Evolutionary conservation across 306 rosid species (phyloP).

Genomic region (Delonix regia): DNA sequence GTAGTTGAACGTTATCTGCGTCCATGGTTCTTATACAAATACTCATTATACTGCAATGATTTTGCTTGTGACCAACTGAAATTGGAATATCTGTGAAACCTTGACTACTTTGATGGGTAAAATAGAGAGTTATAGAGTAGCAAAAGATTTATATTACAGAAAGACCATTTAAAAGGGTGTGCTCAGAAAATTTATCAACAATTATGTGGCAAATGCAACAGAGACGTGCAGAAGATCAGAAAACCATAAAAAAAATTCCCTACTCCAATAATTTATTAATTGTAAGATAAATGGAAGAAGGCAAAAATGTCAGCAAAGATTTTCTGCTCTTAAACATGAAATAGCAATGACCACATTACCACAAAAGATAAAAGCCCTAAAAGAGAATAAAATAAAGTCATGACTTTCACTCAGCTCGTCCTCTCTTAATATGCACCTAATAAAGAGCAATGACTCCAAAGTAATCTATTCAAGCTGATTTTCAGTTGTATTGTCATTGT

Average conservation of each 20-base stretch:
- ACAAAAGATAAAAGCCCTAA: neutral
- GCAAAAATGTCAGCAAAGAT: neutral
- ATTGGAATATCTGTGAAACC: neutral
- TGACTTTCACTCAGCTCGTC: neutral
- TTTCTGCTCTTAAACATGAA: neutral
- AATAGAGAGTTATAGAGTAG: neutral
- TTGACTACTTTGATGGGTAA: neutral
- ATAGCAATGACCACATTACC: neutral
- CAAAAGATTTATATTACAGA: neutral
- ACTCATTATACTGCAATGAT: neutral
- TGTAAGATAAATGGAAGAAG: neutral
- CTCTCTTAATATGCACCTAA: neutral
- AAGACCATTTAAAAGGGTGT: neutral
- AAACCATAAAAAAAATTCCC: neutral
- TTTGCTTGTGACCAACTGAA: neutral
- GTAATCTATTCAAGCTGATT: neutral
- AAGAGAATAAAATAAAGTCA: neutral
- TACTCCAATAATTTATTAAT: neutral
- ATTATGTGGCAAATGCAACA: neutral
- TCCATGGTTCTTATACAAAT: neutral
- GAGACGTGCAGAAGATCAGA: neutral
- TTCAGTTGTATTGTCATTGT: neutral
- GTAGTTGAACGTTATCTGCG: neutral
- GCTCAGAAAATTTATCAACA: neutral
- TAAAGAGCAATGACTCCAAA: neutral